Evolutionary conservation across 2,329 filamentous ascomycete species (phyloP), one percentile per base, ranked within the genome.

Genomic region (Fusarium albosuccineum): DNA sequence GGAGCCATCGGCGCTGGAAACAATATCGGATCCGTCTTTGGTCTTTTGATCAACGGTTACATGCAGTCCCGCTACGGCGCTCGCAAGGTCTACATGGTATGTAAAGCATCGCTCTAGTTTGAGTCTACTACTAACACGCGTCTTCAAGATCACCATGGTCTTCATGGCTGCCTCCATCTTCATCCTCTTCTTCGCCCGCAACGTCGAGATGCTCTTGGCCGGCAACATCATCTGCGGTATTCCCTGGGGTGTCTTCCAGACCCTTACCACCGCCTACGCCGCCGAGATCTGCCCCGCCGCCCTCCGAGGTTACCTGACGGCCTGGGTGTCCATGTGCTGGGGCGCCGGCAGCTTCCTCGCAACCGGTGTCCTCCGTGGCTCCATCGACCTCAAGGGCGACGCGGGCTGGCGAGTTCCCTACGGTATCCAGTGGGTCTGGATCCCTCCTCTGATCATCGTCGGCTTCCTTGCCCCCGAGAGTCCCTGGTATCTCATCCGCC

Each of bases 301-400:
- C 8, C 76, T 85, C 4, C 79, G 83, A 11, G 77, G 80, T 3
- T 85, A 85, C 57, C 76, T 86, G 2, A 84, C 81, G 1, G 79
- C 78, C 1, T 83, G 82, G 63, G 78, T 82, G 40, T 85, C 84
- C 52, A 75, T 85, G 60, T 85, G 82, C 71, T 85, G 82, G 79
- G 80, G 81, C 16, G 78, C 83, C 6, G 83, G 83, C 9, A 82
- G 84, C 54, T 73, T 85, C 55, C 73, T 83, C 9, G 78, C 78
- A 0, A 78, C 80, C 0, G 81, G 79, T 0, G 78, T 84, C 11
- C 74, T 83, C 5, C 77, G 79, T 14, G 80, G 71, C 30, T 76
- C 83, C 36, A 53, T 82, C 7, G 51, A 74, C 3, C 75, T 77
- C 14, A 65, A 71, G 2, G 78, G 79, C 10, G 64, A 84, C 30